These are phyloP conservation scores for Lodderomyces margitis DNA, from an alignment of 1,139 yeast genomes.

Conservation along the genomic window DNA sequence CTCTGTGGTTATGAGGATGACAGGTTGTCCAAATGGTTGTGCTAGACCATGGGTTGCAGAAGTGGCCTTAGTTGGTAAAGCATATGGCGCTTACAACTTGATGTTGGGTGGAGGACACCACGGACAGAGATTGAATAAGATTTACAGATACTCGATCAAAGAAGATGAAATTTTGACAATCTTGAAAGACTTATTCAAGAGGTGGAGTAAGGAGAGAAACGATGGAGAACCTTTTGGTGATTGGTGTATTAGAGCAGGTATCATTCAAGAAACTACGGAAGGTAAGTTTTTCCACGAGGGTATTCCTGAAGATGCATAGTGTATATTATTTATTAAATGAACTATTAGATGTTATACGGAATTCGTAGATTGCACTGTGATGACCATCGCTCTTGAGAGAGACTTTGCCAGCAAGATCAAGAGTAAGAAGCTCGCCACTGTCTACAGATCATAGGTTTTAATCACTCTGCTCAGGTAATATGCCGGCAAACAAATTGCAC, in stretches of 20 bases:
- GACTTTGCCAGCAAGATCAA: background rate
- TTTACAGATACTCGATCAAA: conserved; percentile 82
- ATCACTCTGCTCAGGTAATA: too few relatives aligned
- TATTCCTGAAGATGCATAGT: conserved; percentile 71
- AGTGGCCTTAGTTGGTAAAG: conserved; percentile 93
- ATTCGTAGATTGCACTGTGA: too few relatives aligned
- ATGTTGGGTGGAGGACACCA: conserved; percentile 96
- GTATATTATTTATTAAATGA: conserved; percentile 7
- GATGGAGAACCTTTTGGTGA: conserved; percentile 97
- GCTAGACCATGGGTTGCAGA: conserved; percentile 99
- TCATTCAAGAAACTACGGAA: conserved; percentile 83
- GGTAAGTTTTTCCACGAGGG: conserved; percentile 96
- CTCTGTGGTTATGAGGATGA: conserved; percentile 95
- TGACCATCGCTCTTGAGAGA: background rate
- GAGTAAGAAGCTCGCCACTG: too few relatives aligned
- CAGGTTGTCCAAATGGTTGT: conserved; percentile 99
- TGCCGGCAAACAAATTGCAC: too few relatives aligned
- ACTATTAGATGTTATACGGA: background rate
- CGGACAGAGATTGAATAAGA: conserved; percentile 90
- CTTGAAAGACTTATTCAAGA: conserved; percentile 82
- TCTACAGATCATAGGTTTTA: too few relatives aligned
- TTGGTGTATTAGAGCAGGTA: conserved; percentile 80
- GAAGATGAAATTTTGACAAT: conserved; percentile 83
- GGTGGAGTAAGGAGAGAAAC: conserved; percentile 88
- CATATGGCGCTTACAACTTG: conserved; percentile 87